Evolutionary conservation across 345 rosid genomes (phyloP).

Genomic region (Anacardium occidentale): DNA sequence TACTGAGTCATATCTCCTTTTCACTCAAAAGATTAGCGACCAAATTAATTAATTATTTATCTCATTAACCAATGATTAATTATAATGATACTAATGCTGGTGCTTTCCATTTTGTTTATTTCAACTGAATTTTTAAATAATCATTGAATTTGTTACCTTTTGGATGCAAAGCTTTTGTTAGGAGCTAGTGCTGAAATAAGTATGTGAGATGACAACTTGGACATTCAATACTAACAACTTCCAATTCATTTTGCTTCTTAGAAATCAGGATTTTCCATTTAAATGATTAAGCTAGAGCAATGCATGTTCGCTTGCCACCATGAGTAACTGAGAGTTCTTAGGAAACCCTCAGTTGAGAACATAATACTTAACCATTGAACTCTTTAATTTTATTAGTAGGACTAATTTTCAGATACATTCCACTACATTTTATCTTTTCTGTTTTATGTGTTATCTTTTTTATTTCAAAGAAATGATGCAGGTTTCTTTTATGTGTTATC

Average conservation of each 20-base stretch:
- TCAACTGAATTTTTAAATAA: too few species aligned
- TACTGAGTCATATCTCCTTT: conserved; percentile 27
- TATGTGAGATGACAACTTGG: conserved; percentile 7
- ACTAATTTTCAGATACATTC: not conserved
- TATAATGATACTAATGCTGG: not conserved
- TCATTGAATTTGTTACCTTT: not conserved
- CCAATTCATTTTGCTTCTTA: not conserved
- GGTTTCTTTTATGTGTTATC: conserved; percentile 11
- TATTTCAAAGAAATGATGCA: not conserved
- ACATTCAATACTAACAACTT: not conserved
- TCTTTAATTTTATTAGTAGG: not conserved
- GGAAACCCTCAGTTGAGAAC: not conserved
- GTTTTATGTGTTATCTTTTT: not conserved
- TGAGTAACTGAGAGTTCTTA: not conserved
- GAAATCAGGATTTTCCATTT: not conserved
- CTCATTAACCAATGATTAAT: conserved; percentile 5
- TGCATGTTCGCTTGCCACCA: not conserved
- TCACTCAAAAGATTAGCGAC: conserved; percentile 14
- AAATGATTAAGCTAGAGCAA: not conserved
- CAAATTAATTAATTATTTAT: conserved; percentile 15
- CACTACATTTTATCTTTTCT: not conserved
- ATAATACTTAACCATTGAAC: conserved; percentile 1
- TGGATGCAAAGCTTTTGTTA: not conserved
- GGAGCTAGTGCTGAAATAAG: conserved; percentile 5
- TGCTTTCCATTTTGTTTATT: not conserved